These are phyloP conservation scores for Pyrenochaeta sp. DNA, from an alignment of 2,329 filamentous ascomycete species.

Conservation along the genomic window DNA sequence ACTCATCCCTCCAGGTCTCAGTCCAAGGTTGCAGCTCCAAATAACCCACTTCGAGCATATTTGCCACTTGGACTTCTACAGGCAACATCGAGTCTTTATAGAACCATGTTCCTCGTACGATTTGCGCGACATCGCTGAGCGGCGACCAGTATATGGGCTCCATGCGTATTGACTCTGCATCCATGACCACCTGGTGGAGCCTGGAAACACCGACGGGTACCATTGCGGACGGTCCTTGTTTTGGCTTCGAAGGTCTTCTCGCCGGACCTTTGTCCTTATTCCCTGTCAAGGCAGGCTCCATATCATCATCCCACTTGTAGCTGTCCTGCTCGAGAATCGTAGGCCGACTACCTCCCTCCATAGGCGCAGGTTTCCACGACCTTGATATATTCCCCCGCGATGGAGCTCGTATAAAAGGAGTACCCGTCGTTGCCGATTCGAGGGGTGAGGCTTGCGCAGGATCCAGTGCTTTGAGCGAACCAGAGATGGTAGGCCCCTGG, in stretches of 20 bases:
- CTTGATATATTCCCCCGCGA: conserved; percentile 48
- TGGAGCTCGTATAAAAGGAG: conserved; percentile 60
- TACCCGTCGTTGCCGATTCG: conserved; percentile 54
- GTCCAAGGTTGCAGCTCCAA: conserved; percentile 86
- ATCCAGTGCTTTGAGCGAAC: conserved; percentile 42
- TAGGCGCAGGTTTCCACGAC: conserved; percentile 28
- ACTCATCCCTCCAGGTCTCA: conserved; percentile 89
- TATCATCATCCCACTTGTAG: conserved; percentile 58
- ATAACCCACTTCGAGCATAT: conserved; percentile 92
- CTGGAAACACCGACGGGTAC: conserved; percentile 90
- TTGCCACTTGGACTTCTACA: conserved; percentile 83
- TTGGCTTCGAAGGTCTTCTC: conserved; percentile 27
- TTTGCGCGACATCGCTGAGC: conserved; percentile 83
- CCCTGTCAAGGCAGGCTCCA: conserved; percentile 40
- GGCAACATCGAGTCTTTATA: conserved; percentile 95
- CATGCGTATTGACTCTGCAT: conserved; percentile 70
- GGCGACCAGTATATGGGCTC: conserved; percentile 98
- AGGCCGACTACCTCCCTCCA: conserved; percentile 42
- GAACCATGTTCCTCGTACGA: conserved; percentile 93
- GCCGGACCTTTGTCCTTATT: conserved; percentile 39
- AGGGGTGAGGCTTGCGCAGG: conserved; percentile 37
- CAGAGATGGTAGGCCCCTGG: conserved; percentile 26
- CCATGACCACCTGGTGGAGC: conserved; percentile 85
- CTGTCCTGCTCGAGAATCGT: conserved; percentile 53
- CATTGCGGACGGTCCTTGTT: conserved; percentile 56